Base-by-base conservation (phyloP, 2,329 filamentous ascomycete species). In the Exophiala viscosa region DNA sequence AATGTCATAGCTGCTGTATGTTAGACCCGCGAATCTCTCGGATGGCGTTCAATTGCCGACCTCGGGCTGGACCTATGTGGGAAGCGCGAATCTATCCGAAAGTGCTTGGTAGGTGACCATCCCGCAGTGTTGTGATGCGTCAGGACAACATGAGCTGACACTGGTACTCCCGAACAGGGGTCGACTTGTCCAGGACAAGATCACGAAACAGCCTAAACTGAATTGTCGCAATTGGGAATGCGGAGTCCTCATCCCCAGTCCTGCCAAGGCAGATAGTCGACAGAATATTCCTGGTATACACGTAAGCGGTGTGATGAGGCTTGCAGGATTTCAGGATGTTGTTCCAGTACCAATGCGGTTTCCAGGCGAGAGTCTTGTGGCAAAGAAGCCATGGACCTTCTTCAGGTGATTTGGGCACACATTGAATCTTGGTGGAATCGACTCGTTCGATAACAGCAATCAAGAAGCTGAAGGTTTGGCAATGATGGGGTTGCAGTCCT, bases 181-280 rank as follows among this genome's bases (percentile, higher is more conserved):
- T 17, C 84, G 84, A 42, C 71, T 96, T 28, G 81, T 85, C 48
- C 84, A 84, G 64, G 86, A 95, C 63, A 83, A 79, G 60, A 71
- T 68, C 6, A 86, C 82, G 2, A 85, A 85, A 56, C 70, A 80
- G 56, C 81, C 83, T 10, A 95, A 90, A 68, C 76, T 97, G 58
- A 90, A 81, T 57, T 90, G 87, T 69, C 84, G 88, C 49, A 99
- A 97, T 68, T 97, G 92, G 91, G 93, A 97, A 71, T 96, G 90
- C 65, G 93, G 93, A 33, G 88, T 99, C 1, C 63, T 97, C 18
- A 67, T 96, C 36, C 83, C 85, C 8, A 74, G 87, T 18, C 57
- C 57, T 64, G 60, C 48, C 52, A 54, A 40, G 17, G 33, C 41
- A 14, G 28, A 54, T 18, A 39, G 39, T 2, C 50, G 42, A n/a